Evolutionary conservation across 2,329 filamentous ascomycete species (phyloP).

Genomic region (Penicillium sclerotigenum): DNA sequence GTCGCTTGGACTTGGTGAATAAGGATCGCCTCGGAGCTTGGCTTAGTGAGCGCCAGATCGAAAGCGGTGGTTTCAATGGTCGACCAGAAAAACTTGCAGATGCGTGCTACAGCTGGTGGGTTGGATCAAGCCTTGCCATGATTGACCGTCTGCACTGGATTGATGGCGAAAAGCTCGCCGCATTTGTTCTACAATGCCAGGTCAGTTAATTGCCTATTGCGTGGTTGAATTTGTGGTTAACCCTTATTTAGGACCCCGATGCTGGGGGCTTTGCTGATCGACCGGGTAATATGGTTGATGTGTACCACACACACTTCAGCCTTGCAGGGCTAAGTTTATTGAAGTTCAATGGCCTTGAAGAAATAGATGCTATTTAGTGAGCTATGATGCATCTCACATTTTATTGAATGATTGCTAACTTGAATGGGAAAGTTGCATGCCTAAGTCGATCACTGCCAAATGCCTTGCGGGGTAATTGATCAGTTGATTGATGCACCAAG

Average conservation of each 20-base stretch:
- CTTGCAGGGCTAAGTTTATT: conserved; percentile 83
- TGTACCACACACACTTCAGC: conserved; percentile 92
- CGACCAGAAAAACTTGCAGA: conserved; percentile 94
- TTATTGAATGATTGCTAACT: conserved; percentile 15
- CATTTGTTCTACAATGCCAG: conserved; percentile 85
- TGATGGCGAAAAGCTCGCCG: conserved; percentile 71
- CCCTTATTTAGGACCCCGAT: conserved; percentile 61
- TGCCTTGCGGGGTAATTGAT: conserved; percentile 48
- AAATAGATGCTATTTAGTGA: conserved; percentile 85
- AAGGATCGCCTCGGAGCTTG: conserved; percentile 78
- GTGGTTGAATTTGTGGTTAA: conserved; percentile 7
- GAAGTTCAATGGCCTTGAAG: conserved; percentile 69
- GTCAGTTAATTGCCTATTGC: conserved; percentile 33
- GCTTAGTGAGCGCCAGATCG: conserved; percentile 88
- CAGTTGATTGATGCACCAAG: not conserved
- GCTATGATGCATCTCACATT: conserved; percentile 21
- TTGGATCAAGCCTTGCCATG: conserved; percentile 85
- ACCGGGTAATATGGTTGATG: conserved; percentile 92
- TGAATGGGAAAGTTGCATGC: conserved; percentile 59
- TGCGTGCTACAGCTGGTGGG: conserved; percentile 99
- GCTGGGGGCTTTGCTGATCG: conserved; percentile 83
- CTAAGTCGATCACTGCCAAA: conserved; percentile 62
- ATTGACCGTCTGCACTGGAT: conserved; percentile 90
- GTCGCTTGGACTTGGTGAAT: conserved; percentile 76
- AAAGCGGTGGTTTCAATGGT: conserved; percentile 86